Percentiles rank a stretch among this genome's conserved stretches.
Evolutionary conservation across 768 basidiomycete genomes (phyloP).

Genomic region (Polyporus arcularius): DNA sequence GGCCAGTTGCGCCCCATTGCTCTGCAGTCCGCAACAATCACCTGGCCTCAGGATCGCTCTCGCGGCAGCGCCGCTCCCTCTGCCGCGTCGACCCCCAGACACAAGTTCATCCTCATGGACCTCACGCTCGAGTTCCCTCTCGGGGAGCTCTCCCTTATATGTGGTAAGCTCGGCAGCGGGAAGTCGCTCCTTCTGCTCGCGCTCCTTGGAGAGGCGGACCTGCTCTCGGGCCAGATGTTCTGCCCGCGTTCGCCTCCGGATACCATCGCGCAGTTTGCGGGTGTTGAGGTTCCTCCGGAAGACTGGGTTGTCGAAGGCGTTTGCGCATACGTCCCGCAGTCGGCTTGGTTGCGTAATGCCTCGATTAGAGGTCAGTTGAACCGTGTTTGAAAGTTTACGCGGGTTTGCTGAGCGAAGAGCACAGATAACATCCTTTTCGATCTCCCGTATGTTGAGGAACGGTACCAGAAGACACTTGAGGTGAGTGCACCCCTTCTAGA

Average conservation of each 20-base stretch:
- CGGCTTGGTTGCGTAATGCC: conserved; percentile 74
- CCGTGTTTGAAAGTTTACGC: not conserved
- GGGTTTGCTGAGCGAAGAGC: not conserved
- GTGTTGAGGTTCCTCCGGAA: conserved; percentile 43
- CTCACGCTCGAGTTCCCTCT: conserved; percentile 75
- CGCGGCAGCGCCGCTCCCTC: conserved; percentile 51
- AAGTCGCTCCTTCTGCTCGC: conserved; percentile 85
- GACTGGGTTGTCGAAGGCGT: conserved; percentile 79
- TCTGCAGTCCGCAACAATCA: conserved; percentile 83
- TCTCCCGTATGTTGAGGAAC: conserved; percentile 67
- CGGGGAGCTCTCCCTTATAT: conserved; percentile 80
- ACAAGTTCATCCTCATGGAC: conserved; percentile 82
- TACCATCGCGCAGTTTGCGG: conserved; percentile 62
- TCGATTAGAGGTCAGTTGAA: conserved; percentile 50
- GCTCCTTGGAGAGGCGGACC: conserved; percentile 85
- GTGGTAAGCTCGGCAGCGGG: conserved; percentile 87
- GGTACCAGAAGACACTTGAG: conserved; percentile 79
- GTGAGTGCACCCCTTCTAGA: conserved; percentile 34
- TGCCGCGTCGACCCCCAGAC: conserved; percentile 67
- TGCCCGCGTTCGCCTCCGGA: conserved; percentile 88
- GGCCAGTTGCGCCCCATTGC: conserved; percentile 63
- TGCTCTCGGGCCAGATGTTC: conserved; percentile 76
- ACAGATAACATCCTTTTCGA: conserved; percentile 78
- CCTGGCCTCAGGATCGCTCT: conserved; percentile 83
- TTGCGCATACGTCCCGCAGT: conserved; percentile 86